Percentiles rank a stretch among this genome's conserved stretches.
Evolutionary conservation across 2,329 filamentous ascomycete genomes (phyloP).

Genomic region (Chalaropsis ovoidea): DNA sequence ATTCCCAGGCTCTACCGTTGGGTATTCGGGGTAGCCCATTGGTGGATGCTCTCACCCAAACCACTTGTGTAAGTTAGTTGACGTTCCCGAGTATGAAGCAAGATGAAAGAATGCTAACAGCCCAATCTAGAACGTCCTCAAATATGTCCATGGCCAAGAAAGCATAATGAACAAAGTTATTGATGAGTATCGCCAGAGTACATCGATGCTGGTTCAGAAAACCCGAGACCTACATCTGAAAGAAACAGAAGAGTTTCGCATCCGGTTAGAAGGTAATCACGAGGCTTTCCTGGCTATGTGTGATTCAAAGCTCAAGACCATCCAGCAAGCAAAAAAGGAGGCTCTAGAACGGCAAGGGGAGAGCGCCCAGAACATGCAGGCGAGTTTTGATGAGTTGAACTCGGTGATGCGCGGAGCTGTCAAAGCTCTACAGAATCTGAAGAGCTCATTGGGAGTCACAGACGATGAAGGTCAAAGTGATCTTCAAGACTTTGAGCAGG

Average conservation of each 20-base stretch:
- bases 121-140: constrained; percentile 14
- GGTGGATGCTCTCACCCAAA: constrained; percentile 10
- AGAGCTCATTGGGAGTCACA: neutral
- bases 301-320: constrained; percentile 3
- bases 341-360: neutral
- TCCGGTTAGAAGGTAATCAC: constrained; percentile 18
- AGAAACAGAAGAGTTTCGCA: constrained; percentile 11
- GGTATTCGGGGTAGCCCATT: neutral
- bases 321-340: constrained; percentile 5
- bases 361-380: neutral
- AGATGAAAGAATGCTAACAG: neutral
- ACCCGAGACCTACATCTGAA: constrained; percentile 15
- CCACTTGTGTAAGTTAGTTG: constrained; percentile 21
- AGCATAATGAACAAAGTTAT: constrained; percentile 15
- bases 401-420: constrained; percentile 10
- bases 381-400: neutral
- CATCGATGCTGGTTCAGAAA: constrained; percentile 4
- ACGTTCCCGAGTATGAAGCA: neutral
- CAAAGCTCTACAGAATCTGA: constrained; percentile 8
- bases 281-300: constrained; percentile 17
- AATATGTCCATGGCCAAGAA: constrained; percentile 19
- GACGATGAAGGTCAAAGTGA: neutral
- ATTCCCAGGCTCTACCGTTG: neutral
- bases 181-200: constrained; percentile 17
- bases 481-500: neutral